Evolutionary conservation across 2,329 filamentous ascomycete species (phyloP), one percentile per base, ranked within the genome.

Genomic region (Apiospora marii): DNA sequence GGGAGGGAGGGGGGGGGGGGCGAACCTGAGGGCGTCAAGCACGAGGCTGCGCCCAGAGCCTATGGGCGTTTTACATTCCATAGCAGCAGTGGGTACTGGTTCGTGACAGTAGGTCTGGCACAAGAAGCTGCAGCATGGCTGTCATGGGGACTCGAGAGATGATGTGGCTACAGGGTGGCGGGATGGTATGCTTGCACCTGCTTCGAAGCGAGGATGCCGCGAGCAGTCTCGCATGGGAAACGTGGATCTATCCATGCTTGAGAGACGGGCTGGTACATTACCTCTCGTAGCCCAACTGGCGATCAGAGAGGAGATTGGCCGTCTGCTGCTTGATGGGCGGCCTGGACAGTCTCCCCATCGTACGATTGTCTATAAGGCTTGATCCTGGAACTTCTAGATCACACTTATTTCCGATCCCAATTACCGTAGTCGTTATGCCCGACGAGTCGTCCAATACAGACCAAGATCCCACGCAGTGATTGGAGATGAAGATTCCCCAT

Each of bases 91-190:
- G 30, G 70, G 10, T 79, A 78, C 64, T 70, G 74, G 22, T 30
- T 73, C 16, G 76, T 76, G 4, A 76, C 70, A 13, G 71, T 76
- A 13, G 72, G 76, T 10, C 48, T 78, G 6, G 73, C 74, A 2
- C 71, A 78, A 3, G 77, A 67, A 24, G 77, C 74, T 22, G 74
- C 76, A 24, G 76, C 72, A 22, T 71, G 78, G 24, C 67, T 78
- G 22, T 77, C 76, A 48, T 41, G 8, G 37, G 37, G 48, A 30
- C 13, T 73, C 74, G 30, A 72, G 72, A 19, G n/a, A 77, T 5
- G 74, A 72, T 48, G 72, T 71, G 14, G 67, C 68, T 4, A 24
- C 69, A 19, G 51, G 68, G 8, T 19, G 22, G 30, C 30, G 27
- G 1, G 73, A 75, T 2, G 77, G 77, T 6, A 76, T 74, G 30